Evolutionary conservation across 2,329 filamentous ascomycete species (phyloP).

Genomic region (Orbilia quercus): DNA sequence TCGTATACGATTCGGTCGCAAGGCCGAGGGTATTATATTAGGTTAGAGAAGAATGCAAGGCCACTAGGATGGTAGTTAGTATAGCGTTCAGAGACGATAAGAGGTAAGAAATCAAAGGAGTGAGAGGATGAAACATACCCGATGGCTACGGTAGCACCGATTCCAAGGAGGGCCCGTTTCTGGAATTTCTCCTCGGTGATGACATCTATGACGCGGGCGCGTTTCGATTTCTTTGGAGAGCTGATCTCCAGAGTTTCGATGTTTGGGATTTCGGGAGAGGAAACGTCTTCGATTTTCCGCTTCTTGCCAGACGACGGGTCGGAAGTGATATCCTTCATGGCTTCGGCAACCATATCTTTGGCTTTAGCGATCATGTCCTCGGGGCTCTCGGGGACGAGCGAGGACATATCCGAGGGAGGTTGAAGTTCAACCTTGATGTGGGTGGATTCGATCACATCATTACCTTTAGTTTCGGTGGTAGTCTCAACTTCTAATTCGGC

Average conservation of each 20-base stretch:
- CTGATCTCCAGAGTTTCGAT: conserved; percentile 63
- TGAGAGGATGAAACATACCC: conserved; percentile 74
- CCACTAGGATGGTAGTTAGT: conserved; percentile 10
- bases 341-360: conserved; percentile 84
- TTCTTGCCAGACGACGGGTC: conserved; percentile 29
- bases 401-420: conserved; percentile 72
- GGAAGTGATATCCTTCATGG: conserved; percentile 66
- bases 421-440: conserved; percentile 82
- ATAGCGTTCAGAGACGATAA: too few species aligned
- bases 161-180: conserved; percentile 83
- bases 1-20: conserved; percentile 14
- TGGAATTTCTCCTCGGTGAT: conserved; percentile 86
- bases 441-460: conserved; percentile 74
- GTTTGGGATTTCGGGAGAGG: conserved; percentile 63
- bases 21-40: conserved; percentile 25
- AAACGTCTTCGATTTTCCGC: conserved; percentile 60
- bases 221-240: conserved; percentile 79
- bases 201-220: conserved; percentile 74
- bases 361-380: conserved; percentile 86
- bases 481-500: conserved; percentile 58
- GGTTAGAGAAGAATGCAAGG: conserved; percentile 46
- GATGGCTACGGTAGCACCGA: conserved; percentile 86
- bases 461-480: conserved; percentile 61
- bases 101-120: not conserved
- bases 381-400: conserved; percentile 74